Conservation (phyloP, 495 filamentous ascomycete genomes). For the Hyaloscypha bicolor region DNA sequence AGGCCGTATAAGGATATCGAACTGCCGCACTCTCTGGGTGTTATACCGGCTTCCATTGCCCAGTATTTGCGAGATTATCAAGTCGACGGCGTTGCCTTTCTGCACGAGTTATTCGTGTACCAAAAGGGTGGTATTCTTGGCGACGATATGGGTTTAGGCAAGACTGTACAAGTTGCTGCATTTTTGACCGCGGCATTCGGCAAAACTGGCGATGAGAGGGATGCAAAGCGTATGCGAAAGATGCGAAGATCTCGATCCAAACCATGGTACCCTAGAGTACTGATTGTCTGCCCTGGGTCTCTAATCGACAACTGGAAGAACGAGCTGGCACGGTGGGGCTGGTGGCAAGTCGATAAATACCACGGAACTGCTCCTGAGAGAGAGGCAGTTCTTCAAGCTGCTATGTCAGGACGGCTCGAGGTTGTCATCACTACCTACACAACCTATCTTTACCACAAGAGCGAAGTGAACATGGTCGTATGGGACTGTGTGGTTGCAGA, state of each 20-base stretch:
- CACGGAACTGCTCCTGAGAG: conserved; percentile 68
- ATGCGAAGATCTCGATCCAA: conserved; percentile 48
- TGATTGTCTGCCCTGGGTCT: conserved; percentile 88
- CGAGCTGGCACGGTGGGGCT: conserved; percentile 88
- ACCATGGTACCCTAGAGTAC: conserved; percentile 81
- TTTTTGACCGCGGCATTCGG: conserved; percentile 93
- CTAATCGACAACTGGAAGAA: conserved; percentile 89
- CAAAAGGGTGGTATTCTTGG: conserved; percentile 89
- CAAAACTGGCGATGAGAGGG: conserved; percentile 89
- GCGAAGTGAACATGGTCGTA: conserved; percentile 77
- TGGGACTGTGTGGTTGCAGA: conserved; percentile 99
- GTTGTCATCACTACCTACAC: conserved; percentile 92
- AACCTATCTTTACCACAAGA: conserved; percentile 78
- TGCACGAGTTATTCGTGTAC: conserved; percentile 89
- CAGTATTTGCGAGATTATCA: conserved; percentile 95
- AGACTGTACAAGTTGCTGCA: conserved; percentile 95
- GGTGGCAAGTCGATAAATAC: conserved; percentile 87
- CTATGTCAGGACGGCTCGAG: conserved; percentile 75
- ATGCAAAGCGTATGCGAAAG: conserved; percentile 90
- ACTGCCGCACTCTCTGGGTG: conserved; percentile 73
- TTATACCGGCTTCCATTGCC: conserved; percentile 88
- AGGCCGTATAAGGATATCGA: conserved; percentile 74
- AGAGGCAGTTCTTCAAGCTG: conserved; percentile 71
- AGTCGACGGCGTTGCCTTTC: conserved; percentile 79
- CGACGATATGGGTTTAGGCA: conserved; percentile 97